These are phyloP conservation scores for Polyporus arcularius DNA, from an alignment of 768 basidiomycete genomes.

Conservation along the genomic window DNA sequence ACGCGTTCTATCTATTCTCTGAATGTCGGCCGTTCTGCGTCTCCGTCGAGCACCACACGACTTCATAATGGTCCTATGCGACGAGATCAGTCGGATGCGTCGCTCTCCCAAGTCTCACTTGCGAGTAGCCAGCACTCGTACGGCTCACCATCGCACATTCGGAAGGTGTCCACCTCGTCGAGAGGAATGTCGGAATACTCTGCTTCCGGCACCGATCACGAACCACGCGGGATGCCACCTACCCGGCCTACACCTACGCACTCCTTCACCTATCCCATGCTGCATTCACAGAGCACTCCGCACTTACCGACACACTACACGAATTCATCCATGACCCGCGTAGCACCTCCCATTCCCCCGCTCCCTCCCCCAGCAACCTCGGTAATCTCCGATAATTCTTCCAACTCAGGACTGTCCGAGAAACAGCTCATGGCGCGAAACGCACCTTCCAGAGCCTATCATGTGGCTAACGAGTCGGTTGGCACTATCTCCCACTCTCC, in stretches of 20 bases:
- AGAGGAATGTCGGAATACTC: constrained; percentile 14
- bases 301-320: constrained; percentile 13
- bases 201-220: constrained; percentile 1
- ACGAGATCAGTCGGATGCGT: constrained; percentile 20
- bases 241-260: constrained; percentile 13
- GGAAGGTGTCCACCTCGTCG: constrained; percentile 14
- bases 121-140: constrained; percentile 15
- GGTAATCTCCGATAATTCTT: constrained; percentile 18
- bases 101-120: constrained; percentile 21
- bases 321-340: constrained; percentile 7
- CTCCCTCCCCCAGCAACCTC: constrained; percentile 13
- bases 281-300: constrained; percentile 16
- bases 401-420: constrained; percentile 13
- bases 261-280: constrained; percentile 15
- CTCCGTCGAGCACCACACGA: constrained; percentile 14
- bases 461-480: constrained; percentile 42
- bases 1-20: constrained; percentile 24
- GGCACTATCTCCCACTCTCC: constrained; percentile 36
- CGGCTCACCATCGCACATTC: constrained; percentile 13
- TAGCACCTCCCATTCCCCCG: constrained; percentile 11
- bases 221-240: constrained; percentile 5
- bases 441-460: constrained; percentile 43
- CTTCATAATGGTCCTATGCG: constrained; percentile 6
- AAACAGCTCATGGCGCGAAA: constrained; percentile 30
- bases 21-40: constrained; percentile 8